Percentiles rank a stretch among this genome's conserved stretches.
These are phyloP conservation scores for Nakazawaea sp. DNA, from an alignment of 805 yeast genomes.

Conservation along the genomic window DNA sequence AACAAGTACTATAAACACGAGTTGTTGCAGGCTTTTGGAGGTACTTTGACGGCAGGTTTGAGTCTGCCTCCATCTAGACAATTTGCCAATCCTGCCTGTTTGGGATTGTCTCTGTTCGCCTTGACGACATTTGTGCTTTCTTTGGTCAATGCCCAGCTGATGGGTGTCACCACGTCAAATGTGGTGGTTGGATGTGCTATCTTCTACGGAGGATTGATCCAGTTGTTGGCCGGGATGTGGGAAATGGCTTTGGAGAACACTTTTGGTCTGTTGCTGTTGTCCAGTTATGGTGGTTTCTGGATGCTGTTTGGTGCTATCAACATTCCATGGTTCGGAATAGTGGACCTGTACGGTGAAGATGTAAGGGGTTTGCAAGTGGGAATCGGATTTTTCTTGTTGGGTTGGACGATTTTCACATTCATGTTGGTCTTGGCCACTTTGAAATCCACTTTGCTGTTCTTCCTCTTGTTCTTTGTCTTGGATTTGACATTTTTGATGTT, in stretches of 20 bases:
- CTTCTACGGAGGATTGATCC: slow-evolving; percentile 70
- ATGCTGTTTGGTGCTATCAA: slow-evolving; percentile 62
- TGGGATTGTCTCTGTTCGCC: slow-evolving; percentile 69
- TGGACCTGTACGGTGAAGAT: slow-evolving; percentile 38
- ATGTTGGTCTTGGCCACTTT: slow-evolving; percentile 50
- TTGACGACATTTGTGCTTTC: slow-evolving; percentile 62
- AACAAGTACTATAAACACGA: slow-evolving; percentile 60
- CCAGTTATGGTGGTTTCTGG: slow-evolving; percentile 72
- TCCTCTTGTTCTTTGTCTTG: slow-evolving; percentile 44
- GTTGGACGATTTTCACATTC: slow-evolving; percentile 61
- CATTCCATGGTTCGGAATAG: slow-evolving; percentile 51
- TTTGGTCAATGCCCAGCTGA: slow-evolving; percentile 55
- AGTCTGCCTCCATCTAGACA: slow-evolving; percentile 50
- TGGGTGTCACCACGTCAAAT: slow-evolving; percentile 56
- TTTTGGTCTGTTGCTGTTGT: slow-evolving; percentile 61
- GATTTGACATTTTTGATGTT: slow-evolving; percentile 48
- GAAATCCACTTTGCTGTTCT: slow-evolving; percentile 48
- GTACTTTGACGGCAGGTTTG: slow-evolving; percentile 70
- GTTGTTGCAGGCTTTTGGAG: slow-evolving; percentile 67
- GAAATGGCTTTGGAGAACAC: slow-evolving; percentile 73
- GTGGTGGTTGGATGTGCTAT: slow-evolving; percentile 60
- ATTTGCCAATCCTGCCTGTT: slow-evolving; percentile 71
- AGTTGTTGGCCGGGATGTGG: slow-evolving; percentile 68
- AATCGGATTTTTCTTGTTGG: slow-evolving; percentile 50
- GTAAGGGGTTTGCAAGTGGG: slow-evolving; percentile 40